Evolutionary conservation across 2,329 filamentous ascomycete genomes (phyloP), one percentile per base, ranked within the genome.

Genomic region (Ceratocystis lukuohia): DNA sequence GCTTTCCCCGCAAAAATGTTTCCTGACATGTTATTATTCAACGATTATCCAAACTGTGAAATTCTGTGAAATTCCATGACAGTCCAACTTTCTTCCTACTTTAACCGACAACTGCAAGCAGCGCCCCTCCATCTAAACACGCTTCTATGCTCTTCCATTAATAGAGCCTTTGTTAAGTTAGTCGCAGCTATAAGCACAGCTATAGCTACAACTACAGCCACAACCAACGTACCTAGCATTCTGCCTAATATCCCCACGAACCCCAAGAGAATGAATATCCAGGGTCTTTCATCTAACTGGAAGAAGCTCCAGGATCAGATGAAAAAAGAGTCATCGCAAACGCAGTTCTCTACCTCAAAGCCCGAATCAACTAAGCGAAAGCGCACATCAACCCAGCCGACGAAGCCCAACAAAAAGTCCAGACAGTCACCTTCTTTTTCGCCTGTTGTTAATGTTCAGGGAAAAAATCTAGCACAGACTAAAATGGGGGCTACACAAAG

Each of bases 291-390:
- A 12, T 84, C 82, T 65, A 92, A 92, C 74, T 92, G 88, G 88
- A 91, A 90, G 76, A 87, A 83, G 76, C 80, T 92, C 65, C 88
- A 91, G 76, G 82, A 82, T 70, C 81, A 81, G 71, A 76, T 84
- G 71, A 79, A 82, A 72, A 73, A 78, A 50, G 78, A 80, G 68
- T 30, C 61, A 17, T 69, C 72, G 69, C 46, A 71, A 41, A 65
- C 73, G 15, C 66, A 70, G 61, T 62, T 72, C 8, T 45, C 50
- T 5, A 68, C 72, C 69, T 48, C 71, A 37, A 65, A 73, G n/a
- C 69, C 70, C 12, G 66, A 70, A 59, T 61, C 71, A 41, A 75
- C 74, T 64, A 75, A 73, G 69, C 70, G 53, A 65, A 78, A 74
- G 66, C 68, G 64, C 64, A 64, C 62, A 37, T 17, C 67, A 63